Conservation (phyloP, 352 stramenopile genomes). For the Pythium angustatum region DNA sequence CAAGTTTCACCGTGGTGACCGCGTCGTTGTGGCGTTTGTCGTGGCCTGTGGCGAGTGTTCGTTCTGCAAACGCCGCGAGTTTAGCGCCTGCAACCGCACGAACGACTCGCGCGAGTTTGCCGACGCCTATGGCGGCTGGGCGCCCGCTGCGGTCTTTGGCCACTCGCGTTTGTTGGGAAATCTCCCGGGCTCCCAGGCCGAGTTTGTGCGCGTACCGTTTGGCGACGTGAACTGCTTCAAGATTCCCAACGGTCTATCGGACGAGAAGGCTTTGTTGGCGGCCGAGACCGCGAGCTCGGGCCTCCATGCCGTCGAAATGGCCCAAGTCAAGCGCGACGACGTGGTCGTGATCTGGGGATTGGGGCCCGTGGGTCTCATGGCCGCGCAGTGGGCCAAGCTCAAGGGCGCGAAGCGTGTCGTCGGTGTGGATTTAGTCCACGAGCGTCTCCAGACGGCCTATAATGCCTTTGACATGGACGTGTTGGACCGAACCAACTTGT, state of each 20-base stretch:
- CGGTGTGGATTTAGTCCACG: constrained; percentile 48
- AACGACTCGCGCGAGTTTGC: constrained; percentile 72
- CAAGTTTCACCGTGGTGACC: constrained; percentile 61
- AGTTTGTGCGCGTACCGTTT: constrained; percentile 78
- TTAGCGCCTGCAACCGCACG: constrained; percentile 67
- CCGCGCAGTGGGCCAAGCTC: constrained; percentile 62
- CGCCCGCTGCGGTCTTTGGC: constrained; percentile 62
- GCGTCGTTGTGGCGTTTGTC: constrained; percentile 74
- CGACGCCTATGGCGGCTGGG: constrained; percentile 63
- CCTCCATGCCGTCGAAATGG: constrained; percentile 64
- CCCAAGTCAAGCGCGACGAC: constrained; percentile 45
- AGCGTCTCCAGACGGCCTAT: constrained; percentile 58
- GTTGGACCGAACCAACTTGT: constrained; percentile 52
- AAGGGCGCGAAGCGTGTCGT: constrained; percentile 63
- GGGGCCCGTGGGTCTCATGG: constrained; percentile 56
- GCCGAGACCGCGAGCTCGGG: constrained; percentile 57
- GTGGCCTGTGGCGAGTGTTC: constrained; percentile 71
- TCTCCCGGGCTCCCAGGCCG: constrained; percentile 64
- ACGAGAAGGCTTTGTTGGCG: constrained; percentile 70
- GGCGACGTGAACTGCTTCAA: constrained; percentile 72
- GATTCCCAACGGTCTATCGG: constrained; percentile 47
- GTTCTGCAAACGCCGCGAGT: constrained; percentile 61
- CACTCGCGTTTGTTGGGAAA: constrained; percentile 53
- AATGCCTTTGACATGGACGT: constrained; percentile 67
- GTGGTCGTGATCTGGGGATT: constrained; percentile 72